Evolutionary conservation across 352 stramenopile genomes (phyloP), one percentile per base, ranked within the genome.

Genomic region (Globisporangium recalcitrans): DNA sequence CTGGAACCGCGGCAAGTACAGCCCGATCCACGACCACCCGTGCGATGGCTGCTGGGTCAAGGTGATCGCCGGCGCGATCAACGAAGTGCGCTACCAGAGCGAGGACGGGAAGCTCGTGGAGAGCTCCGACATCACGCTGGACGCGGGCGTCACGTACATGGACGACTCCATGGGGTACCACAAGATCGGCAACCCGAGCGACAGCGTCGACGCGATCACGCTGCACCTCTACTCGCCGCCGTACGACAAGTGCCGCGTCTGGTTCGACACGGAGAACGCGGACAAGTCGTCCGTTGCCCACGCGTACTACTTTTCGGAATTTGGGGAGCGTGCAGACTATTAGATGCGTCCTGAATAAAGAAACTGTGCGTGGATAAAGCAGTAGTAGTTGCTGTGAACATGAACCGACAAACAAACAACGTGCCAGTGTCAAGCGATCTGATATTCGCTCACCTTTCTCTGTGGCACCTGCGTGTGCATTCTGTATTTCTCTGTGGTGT

Each of bases 21-120:
- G 78, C 29, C 86, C 83, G 19, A 93, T 96, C 71, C 88, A 96
- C 72, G 86, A 96, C 73, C 88, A 96, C 66, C 87, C 82, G 42
- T 90, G 85, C 61, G 86, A 95, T 61, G 88, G 86, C 27, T 96
- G 88, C 67, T 94, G 82, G 83, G 70, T 95, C 46, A 74, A 84
- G 19, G 79, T 93, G 9, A 75, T 90, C 27, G 48, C 90, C 58
- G 88, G 88, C 13, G 65, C 62, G 5, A 65, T 95, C 26, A 72
- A 77, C 61, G 88, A 96, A 71, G 81, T 80, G 24, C 81, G 82
- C 10, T 96, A 93, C 70, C 56, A 69, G 29, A 52, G 63, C 47
- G 38, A 72, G 11, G 52, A 54, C 29, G 64, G 65, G 21, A 62
- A 59, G 44, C 59, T 77, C 44, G 58, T 64, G 0, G 71, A 79